Percentiles rank a stretch among this genome's conserved stretches.
Conservation (phyloP, 768 basidiomycete genomes). For the Sporobolomyces phaffii region DNA sequence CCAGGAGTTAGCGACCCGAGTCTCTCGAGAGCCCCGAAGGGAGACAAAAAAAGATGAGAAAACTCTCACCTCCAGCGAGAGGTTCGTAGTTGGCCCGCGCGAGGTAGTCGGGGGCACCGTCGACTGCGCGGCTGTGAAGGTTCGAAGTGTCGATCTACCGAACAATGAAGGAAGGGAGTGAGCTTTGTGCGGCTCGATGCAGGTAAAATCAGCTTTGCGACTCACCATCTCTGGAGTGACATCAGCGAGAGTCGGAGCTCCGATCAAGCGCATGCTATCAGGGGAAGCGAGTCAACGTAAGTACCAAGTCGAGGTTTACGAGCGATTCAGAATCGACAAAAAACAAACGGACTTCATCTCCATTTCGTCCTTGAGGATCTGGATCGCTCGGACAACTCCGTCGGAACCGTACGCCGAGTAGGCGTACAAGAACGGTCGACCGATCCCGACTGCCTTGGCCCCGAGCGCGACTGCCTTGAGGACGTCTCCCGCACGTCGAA, state of each 20-base stretch:
- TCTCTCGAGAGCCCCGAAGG: too few species aligned
- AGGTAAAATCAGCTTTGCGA: too few species aligned
- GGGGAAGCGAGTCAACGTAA: not conserved
- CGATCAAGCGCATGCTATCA: constrained; percentile 66
- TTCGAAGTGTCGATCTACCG: constrained; percentile 22
- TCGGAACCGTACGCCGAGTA: constrained; percentile 82
- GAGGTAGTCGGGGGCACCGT: constrained; percentile 22
- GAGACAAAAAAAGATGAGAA: too few species aligned
- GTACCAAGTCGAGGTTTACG: not conserved
- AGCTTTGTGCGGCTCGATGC: not conserved
- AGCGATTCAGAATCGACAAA: not conserved
- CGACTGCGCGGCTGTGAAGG: constrained; percentile 5
- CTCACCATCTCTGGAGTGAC: constrained; percentile 85
- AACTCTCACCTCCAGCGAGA: constrained; percentile 12
- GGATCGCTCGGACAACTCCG: constrained; percentile 74
- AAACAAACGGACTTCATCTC: constrained; percentile 66
- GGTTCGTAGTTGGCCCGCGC: constrained; percentile 34
- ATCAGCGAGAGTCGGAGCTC: constrained; percentile 71
- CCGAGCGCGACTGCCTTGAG: constrained; percentile 82
- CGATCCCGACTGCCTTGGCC: constrained; percentile 61
- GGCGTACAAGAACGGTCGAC: constrained; percentile 70
- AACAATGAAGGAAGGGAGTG: not conserved
- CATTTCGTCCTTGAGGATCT: constrained; percentile 89
- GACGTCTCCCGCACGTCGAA: constrained; percentile 80
- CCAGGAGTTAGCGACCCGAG: too few species aligned